Percentiles rank a stretch among this genome's conserved stretches.
Conservation (phyloP, 306 rosid species). For the Albizia julibrissin region DNA sequence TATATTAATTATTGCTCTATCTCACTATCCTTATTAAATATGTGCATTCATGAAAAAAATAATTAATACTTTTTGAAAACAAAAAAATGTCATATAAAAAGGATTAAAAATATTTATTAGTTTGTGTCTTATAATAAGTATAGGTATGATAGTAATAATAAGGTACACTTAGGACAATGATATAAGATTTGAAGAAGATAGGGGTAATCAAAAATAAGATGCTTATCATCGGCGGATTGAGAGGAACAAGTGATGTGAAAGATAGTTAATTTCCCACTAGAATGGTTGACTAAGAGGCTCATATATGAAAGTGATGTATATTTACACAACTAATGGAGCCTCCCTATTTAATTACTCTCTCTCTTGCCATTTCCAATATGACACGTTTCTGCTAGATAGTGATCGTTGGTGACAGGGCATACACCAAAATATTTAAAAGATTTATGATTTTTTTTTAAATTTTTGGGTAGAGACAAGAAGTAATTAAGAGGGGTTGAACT, state of each 20-base stretch:
- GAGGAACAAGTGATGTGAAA: constrained; percentile 6
- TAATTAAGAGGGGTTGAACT: background rate
- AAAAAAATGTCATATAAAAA: too few species aligned
- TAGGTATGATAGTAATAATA: background rate
- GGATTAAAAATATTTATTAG: too few species aligned
- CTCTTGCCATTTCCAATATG: background rate
- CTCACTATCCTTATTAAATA: too few species aligned
- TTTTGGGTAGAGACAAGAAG: constrained; percentile 2
- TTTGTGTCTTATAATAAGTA: too few species aligned
- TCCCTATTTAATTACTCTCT: background rate
- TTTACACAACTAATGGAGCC: background rate
- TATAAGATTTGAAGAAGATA: background rate
- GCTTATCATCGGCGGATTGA: constrained; percentile 33
- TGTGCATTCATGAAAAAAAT: too few species aligned
- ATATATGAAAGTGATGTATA: constrained; percentile 12
- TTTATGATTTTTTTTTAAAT: background rate
- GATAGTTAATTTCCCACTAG: constrained; percentile 7
- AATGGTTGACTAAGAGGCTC: background rate
- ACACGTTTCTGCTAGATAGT: background rate
- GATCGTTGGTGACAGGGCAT: background rate
- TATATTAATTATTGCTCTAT: too few species aligned
- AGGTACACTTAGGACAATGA: background rate
- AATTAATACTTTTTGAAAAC: too few species aligned
- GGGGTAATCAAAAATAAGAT: background rate
- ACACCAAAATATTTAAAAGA: background rate